These are phyloP conservation scores for Alternaria hordeiaustralica DNA, from an alignment of 2,329 filamentous ascomycete genomes.

Conservation along the genomic window DNA sequence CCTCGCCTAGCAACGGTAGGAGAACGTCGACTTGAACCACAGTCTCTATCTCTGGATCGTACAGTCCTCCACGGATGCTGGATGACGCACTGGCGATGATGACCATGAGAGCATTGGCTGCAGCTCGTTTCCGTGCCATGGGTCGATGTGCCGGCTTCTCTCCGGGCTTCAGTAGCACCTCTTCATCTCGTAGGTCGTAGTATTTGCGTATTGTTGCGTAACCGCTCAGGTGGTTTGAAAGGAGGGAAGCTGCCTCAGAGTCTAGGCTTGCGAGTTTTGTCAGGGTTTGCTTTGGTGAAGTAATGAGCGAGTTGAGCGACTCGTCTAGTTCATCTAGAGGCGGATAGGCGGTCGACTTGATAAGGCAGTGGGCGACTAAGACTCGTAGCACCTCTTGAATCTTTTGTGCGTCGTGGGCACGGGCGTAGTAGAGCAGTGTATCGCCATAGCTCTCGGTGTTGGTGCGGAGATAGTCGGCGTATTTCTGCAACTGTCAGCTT, in stretches of 20 bases:
- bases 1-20: constrained; percentile 82
- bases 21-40: constrained; percentile 90
- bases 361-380: constrained; percentile 83
- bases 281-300: constrained; percentile 73
- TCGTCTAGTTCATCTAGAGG: constrained; percentile 73
- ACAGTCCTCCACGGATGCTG: constrained; percentile 88
- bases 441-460: constrained; percentile 81
- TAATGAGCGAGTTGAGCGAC: constrained; percentile 72
- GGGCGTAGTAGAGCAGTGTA: constrained; percentile 87
- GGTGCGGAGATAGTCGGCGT: constrained; percentile 77
- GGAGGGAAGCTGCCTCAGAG: constrained; percentile 78
- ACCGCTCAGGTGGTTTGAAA: constrained; percentile 86
- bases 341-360: constrained; percentile 84
- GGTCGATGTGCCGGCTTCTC: constrained; percentile 56
- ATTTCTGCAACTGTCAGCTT: constrained; percentile 64
- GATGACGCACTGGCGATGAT: constrained; percentile 86
- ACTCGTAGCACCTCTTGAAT: constrained; percentile 86
- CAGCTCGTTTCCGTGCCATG: constrained; percentile 69
- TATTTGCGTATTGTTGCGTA: constrained; percentile 91
- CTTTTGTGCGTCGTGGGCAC: constrained; percentile 78
- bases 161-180: constrained; percentile 49
- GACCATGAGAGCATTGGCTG: constrained; percentile 77
- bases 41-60: constrained; percentile 78
- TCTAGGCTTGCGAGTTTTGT: constrained; percentile 76
- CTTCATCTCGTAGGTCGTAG: constrained; percentile 84